Percentiles rank a stretch among this genome's conserved stretches.
phyloP scores from a whole-genome alignment of 179 eudicot species.

The Patellifolia procumbens region DNA sequence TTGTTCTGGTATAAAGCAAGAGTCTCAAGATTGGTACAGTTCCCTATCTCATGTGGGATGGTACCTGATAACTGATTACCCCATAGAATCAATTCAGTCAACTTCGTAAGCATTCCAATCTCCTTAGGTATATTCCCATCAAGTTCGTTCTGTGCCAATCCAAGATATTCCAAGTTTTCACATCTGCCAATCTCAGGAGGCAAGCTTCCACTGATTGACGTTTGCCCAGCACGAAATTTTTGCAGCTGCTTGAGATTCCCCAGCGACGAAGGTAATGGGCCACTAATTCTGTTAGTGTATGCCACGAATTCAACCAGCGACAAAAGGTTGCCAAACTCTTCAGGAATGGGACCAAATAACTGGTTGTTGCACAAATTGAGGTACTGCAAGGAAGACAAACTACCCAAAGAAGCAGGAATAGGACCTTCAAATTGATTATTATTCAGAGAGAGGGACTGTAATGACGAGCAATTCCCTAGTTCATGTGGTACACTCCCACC shows the following conservation, averaged over 20 bases:
- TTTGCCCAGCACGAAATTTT: conserved; percentile 81
- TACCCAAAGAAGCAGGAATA: conserved; percentile 70
- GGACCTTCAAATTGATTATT: conserved; percentile 59
- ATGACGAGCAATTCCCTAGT: conserved; percentile 55
- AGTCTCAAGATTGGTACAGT: conserved; percentile 65
- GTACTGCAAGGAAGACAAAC: conserved; percentile 45
- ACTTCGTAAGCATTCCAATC: conserved; percentile 55
- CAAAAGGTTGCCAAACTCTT: conserved; percentile 71
- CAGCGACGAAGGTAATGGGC: conserved; percentile 64
- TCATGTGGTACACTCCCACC: conserved; percentile 57
- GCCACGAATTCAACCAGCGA: conserved; percentile 69
- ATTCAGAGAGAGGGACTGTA: conserved; percentile 53
- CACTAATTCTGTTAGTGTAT: conserved; percentile 65
- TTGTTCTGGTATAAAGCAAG: conserved; percentile 81
- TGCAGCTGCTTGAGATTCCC: conserved; percentile 59
- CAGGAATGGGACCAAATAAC: conserved; percentile 70
- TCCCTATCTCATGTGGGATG: conserved; percentile 75
- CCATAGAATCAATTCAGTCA: conserved; percentile 75
- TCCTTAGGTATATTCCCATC: conserved; percentile 73
- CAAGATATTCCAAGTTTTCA: conserved; percentile 55
- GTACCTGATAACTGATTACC: conserved; percentile 68
- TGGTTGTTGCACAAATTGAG: conserved; percentile 82
- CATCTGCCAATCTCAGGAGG: conserved; percentile 79
- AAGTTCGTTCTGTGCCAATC: conserved; percentile 79
- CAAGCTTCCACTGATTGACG: conserved; percentile 65